These are phyloP conservation scores for Cinchona pubescens DNA, from an alignment of 257 asterid genomes.

Conservation along the genomic window DNA sequence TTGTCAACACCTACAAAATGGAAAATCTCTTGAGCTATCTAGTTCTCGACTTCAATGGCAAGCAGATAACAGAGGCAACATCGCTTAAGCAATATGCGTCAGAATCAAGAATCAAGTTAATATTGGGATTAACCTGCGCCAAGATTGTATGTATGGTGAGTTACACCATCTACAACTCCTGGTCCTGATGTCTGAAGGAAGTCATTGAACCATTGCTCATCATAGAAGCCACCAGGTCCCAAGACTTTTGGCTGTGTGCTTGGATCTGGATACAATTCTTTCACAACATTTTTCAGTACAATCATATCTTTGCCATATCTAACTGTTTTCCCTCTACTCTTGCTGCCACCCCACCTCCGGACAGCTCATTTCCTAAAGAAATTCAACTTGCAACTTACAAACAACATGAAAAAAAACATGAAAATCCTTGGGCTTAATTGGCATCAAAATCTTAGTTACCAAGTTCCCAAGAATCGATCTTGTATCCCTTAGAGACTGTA, in stretches of 20 bases:
- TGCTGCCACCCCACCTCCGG: constrained; percentile 57
- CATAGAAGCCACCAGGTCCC: constrained; percentile 81
- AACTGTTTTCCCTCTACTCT: constrained; percentile 56
- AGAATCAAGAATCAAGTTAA: neutral
- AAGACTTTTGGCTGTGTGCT: constrained; percentile 48
- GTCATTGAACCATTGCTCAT: constrained; percentile 50
- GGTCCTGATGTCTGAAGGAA: constrained; percentile 58
- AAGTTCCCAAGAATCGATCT: constrained; percentile 74
- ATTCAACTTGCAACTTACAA: neutral
- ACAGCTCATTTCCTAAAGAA: constrained; percentile 68
- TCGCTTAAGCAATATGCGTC: too few relatives aligned
- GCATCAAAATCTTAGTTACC: constrained; percentile 33
- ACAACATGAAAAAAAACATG: too few relatives aligned
- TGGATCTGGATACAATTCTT: constrained; percentile 40
- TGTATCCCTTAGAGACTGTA: constrained; percentile 60
- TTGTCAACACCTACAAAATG: constrained; percentile 49
- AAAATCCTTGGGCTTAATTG: neutral
- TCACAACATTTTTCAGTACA: constrained; percentile 45
- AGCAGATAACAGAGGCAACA: neutral
- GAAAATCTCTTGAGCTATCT: neutral
- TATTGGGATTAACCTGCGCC: constrained; percentile 50
- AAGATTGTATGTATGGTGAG: constrained; percentile 81
- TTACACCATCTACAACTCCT: constrained; percentile 58
- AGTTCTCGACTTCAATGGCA: neutral
- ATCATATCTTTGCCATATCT: constrained; percentile 63